These are phyloP conservation scores for Dictyostelium intermedium DNA, from an alignment of 78 protist genomes.

Conservation along the genomic window DNA sequence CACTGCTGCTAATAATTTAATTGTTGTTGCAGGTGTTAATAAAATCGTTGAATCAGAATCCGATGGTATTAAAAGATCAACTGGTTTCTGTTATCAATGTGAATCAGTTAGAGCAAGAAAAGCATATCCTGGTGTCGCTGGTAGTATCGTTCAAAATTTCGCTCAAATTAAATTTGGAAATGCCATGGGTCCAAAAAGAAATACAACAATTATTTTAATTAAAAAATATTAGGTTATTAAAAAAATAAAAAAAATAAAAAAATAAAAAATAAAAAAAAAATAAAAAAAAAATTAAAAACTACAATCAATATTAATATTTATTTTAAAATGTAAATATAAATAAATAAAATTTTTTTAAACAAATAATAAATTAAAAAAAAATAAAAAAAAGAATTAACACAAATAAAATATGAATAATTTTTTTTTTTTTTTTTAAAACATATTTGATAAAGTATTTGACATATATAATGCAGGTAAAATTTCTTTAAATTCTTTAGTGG, in stretches of 20 bases:
- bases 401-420: no score
- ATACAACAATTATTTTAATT: background rate
- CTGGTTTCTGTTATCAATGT: conserved; percentile 26
- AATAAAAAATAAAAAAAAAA: no score
- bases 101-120: conserved; percentile 42
- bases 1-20: background rate
- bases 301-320: no score
- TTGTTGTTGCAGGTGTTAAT: conserved; percentile 22
- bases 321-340: no score
- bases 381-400: no score
- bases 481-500: conserved; percentile 11
- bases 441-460: conserved; percentile 41
- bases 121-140: conserved; percentile 6
- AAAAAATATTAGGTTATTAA: conserved; percentile 5
- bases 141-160: conserved; percentile 24
- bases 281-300: no score
- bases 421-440: background rate
- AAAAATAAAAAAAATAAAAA: background rate
- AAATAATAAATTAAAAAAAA: no score
- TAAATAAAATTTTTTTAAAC: no score
- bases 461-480: conserved; percentile 62
- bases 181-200: background rate
- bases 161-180: background rate
- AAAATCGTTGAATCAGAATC: conserved; percentile 1
- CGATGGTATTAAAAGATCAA: background rate